phyloP scores from a whole-genome alignment of 192 early-diverging fungal genomes.

The Backusella sp. region DNA sequence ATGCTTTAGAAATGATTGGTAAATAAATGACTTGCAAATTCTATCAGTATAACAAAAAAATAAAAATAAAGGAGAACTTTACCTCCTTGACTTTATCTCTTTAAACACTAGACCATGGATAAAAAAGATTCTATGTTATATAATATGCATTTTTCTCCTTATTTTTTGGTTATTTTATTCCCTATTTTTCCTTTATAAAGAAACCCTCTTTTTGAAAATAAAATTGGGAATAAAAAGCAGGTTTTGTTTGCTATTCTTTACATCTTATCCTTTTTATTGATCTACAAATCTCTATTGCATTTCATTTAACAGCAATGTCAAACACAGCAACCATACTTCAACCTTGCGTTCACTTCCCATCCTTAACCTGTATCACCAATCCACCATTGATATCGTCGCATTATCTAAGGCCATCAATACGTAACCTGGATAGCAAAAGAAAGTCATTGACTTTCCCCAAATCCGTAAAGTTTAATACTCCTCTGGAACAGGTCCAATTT shows the following conservation, averaged over 20 bases:
- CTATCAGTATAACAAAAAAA: neutral
- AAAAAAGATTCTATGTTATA: neutral
- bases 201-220: neutral
- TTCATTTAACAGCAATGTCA: neutral
- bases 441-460: conserved; percentile 37
- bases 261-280: neutral
- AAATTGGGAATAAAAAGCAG: neutral
- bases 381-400: neutral
- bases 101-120: neutral
- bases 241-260: neutral
- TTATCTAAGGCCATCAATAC: neutral
- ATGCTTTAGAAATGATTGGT: neutral
- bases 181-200: neutral
- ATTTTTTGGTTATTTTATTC: neutral
- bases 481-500: conserved; percentile 63
- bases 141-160: neutral
- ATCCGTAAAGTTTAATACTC: conserved; percentile 67
- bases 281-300: neutral
- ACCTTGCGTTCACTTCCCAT: neutral
- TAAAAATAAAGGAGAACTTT: neutral
- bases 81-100: neutral
- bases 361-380: neutral
- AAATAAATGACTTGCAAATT: neutral
- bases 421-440: conserved; percentile 17
- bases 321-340: neutral